These are phyloP conservation scores for Teratosphaeria gauchensis DNA, from an alignment of 2,329 filamentous ascomycete species.

Conservation along the genomic window DNA sequence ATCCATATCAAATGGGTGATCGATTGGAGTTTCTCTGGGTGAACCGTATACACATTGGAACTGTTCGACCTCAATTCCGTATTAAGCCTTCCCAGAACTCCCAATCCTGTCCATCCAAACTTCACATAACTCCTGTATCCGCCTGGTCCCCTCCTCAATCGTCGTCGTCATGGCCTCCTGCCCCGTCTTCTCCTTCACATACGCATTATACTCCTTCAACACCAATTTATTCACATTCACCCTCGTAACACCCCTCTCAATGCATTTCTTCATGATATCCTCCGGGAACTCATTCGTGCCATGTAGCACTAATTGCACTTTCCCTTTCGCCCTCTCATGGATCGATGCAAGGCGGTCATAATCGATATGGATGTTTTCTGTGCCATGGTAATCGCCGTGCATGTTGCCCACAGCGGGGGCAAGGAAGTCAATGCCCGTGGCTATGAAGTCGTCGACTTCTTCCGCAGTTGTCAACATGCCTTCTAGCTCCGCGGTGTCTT, in stretches of 20 bases:
- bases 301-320: constrained; percentile 45
- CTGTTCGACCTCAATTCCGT: too few relatives aligned
- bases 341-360: constrained; percentile 46
- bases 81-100: constrained; percentile 26
- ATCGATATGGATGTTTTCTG: constrained; percentile 50
- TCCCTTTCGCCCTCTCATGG: constrained; percentile 38
- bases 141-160: constrained; percentile 40
- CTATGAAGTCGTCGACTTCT: constrained; percentile 60
- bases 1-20: too few relatives aligned
- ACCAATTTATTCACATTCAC: constrained; percentile 53
- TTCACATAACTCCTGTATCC: constrained; percentile 39
- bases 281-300: constrained; percentile 49
- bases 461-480: constrained; percentile 58
- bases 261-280: constrained; percentile 46
- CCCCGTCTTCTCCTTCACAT: constrained; percentile 40
- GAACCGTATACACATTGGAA: too few relatives aligned
- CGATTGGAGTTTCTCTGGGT: too few relatives aligned
- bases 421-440: constrained; percentile 62
- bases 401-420: constrained; percentile 70
- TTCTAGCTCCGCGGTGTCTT: constrained; percentile 54
- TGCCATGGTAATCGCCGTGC: constrained; percentile 65
- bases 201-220: constrained; percentile 40
- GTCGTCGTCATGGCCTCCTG: constrained; percentile 43
- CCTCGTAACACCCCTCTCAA: constrained; percentile 46
- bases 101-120: constrained; percentile 45